Evolutionary conservation across 2,329 filamentous ascomycete genomes (phyloP), one percentile per base, ranked within the genome.

Genomic region (Conoideocrella luteorostrata): DNA sequence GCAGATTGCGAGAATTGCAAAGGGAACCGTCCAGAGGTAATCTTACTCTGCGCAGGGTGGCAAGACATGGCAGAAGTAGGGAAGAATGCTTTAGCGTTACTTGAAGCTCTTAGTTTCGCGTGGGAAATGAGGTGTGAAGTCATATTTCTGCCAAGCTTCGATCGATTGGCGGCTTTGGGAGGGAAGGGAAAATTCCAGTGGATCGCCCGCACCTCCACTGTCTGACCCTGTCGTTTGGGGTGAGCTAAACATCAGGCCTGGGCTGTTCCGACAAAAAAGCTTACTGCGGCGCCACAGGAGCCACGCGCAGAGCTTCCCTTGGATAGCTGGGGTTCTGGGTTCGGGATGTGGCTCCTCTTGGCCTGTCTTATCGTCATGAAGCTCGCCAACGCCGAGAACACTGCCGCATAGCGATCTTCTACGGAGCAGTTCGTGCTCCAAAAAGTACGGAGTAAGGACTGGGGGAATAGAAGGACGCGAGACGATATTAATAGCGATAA

Each of bases 51-150:
- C 33, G 32, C 33, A 36, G 32, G 32, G 22, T 23, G 15, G 41
- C 22, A 21, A 43, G 41, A 37, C 41, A 39, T 30, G n/a, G 17
- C 13, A 17, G n/a, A 44, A 15, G 39, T 30, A 41, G 22, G 39
- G 39, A 10, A 10, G 22, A 33, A 10, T 17, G 17, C 24, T 21
- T 17, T 11, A 32, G 23, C 12, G 17, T 32, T 22, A 24, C 26
- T 13, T 32, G 21, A 26, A n/a, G 23, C 32, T 10, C n/a, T 21
- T 33, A 15, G 21, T n/a, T 41, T n/a, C 38, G 29, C 39, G 11
- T 15, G 28, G 37, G 45, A 49, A 45, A 45, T 45, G 37, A 41
- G 42, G 30, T 26, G 21, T 43, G 41, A 43, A 45, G 45, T 49
- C 47, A 41, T 48, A n/a, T 18, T 23, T 38, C 13, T 42, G 44